Conservation (phyloP, 495 filamentous ascomycete species). For the Aspergillus bertholletiae region DNA sequence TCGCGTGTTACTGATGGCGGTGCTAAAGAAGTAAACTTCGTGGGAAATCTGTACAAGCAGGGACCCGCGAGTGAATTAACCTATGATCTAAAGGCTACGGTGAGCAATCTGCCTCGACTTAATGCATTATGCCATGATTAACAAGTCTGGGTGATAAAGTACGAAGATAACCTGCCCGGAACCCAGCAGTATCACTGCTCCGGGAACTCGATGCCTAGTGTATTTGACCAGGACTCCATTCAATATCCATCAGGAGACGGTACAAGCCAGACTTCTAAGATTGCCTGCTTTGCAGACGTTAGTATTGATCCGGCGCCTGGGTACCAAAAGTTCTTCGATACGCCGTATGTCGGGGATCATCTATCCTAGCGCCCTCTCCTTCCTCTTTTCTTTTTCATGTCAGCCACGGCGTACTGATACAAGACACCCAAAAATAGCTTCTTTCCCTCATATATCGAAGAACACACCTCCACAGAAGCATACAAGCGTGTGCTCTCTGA, state of each 20-base stretch:
- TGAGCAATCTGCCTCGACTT: neutral
- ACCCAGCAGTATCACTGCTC: conserved; percentile 11
- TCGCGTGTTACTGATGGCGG: conserved; percentile 9
- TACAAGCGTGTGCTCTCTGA: conserved; percentile 12
- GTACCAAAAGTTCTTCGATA: conserved; percentile 12
- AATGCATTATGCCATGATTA: too few species aligned
- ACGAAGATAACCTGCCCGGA: conserved; percentile 8
- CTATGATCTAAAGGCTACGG: conserved; percentile 2
- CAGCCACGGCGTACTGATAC: too few species aligned
- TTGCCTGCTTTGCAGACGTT: conserved; percentile 11
- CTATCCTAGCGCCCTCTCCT: too few species aligned
- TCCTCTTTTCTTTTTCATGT: too few species aligned
- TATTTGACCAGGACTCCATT: conserved; percentile 9
- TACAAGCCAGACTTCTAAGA: conserved; percentile 1
- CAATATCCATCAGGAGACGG: conserved; percentile 6
- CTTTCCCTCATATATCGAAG: conserved; percentile 9
- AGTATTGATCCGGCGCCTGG: conserved; percentile 5
- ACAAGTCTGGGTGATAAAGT: neutral
- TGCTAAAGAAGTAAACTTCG: conserved; percentile 13
- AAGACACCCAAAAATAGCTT: too few species aligned
- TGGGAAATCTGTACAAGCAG: conserved; percentile 11
- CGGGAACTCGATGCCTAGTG: conserved; percentile 9
- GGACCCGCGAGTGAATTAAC: conserved; percentile 3
- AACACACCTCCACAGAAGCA: conserved; percentile 9
- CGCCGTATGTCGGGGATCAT: conserved; percentile 1